These are phyloP conservation scores for Neofusicoccum ribis DNA, from an alignment of 2,329 filamentous ascomycete species.

Conservation along the genomic window DNA sequence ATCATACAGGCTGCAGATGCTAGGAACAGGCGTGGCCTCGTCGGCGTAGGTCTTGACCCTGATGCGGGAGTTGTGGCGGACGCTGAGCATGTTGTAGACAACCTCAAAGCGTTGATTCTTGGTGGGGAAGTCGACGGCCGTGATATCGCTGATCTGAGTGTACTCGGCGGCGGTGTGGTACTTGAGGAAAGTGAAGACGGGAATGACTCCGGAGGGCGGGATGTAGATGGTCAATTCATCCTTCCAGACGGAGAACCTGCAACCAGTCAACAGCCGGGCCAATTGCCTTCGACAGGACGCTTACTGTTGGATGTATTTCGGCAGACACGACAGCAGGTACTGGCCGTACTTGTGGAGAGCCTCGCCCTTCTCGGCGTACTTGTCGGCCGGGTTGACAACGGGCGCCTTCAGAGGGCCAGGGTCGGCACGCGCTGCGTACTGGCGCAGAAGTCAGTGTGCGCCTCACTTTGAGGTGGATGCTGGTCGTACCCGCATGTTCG, in stretches of 20 bases:
- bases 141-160: slow-evolving; percentile 90
- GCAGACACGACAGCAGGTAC: slow-evolving; percentile 94
- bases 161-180: slow-evolving; percentile 97
- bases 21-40: slow-evolving; percentile 90
- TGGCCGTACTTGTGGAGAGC: slow-evolving; percentile 91
- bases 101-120: slow-evolving; percentile 95
- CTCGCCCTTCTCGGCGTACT: slow-evolving; percentile 83
- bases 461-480: too few relatives aligned
- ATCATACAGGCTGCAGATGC: slow-evolving; percentile 81
- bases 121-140: slow-evolving; percentile 92
- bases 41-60: slow-evolving; percentile 98
- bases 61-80: slow-evolving; percentile 95
- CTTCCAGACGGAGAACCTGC: slow-evolving; percentile 95
- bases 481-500: slow-evolving; percentile 47
- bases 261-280: slow-evolving; percentile 3
- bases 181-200: slow-evolving; percentile 92
- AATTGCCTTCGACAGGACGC: neutral
- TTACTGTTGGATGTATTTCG: slow-evolving; percentile 93
- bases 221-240: slow-evolving; percentile 97
- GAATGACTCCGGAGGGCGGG: slow-evolving; percentile 81
- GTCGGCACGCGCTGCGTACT: slow-evolving; percentile 46
- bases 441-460: slow-evolving; percentile 27
- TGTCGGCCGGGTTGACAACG: slow-evolving; percentile 88
- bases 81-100: slow-evolving; percentile 94
- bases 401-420: slow-evolving; percentile 67